phyloP scores from a whole-genome alignment of 495 filamentous ascomycete genomes.

The Trichoderma gamsii region DNA sequence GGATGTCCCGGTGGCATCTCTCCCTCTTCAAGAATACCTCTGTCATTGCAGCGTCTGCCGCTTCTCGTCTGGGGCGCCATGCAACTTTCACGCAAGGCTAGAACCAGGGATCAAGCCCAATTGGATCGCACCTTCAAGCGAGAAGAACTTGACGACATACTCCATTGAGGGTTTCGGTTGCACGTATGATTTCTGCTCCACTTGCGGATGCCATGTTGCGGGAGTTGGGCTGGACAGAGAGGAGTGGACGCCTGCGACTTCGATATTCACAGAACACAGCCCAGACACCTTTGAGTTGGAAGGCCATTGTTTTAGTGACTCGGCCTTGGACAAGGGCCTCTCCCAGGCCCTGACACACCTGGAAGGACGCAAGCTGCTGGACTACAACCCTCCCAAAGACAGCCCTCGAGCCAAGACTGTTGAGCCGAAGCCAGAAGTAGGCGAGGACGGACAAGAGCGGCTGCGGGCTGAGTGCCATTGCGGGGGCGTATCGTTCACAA shows the following conservation, averaged over 20 bases:
- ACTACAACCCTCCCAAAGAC: constrained; percentile 24
- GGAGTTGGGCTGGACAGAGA: constrained; percentile 35
- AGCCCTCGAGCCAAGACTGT: neutral
- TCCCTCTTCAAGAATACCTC: constrained; percentile 41
- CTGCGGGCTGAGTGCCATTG: constrained; percentile 38
- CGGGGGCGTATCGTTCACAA: constrained; percentile 39
- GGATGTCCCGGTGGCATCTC: constrained; percentile 25
- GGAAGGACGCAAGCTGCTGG: constrained; percentile 28
- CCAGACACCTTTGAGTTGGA: constrained; percentile 35
- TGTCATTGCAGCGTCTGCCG: constrained; percentile 65
- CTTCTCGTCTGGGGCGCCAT: constrained; percentile 50
- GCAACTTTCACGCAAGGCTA: constrained; percentile 44
- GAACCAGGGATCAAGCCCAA: constrained; percentile 27
- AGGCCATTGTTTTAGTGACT: constrained; percentile 34
- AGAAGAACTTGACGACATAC: constrained; percentile 46
- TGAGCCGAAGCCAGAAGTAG: constrained; percentile 19
- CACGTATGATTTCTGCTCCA: constrained; percentile 60
- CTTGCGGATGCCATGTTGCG: constrained; percentile 60
- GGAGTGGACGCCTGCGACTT: constrained; percentile 28
- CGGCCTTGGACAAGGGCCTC: constrained; percentile 28
- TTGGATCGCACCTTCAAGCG: constrained; percentile 30
- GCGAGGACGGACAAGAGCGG: constrained; percentile 21
- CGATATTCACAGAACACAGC: constrained; percentile 27
- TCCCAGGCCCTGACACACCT: constrained; percentile 38
- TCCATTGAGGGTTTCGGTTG: constrained; percentile 38